A percentile compares a stretch with the other conserved stretches of the same genome.
These are phyloP conservation scores for Cladosporium sp. DNA, from an alignment of 2,329 filamentous ascomycete species.

Conservation along the genomic window DNA sequence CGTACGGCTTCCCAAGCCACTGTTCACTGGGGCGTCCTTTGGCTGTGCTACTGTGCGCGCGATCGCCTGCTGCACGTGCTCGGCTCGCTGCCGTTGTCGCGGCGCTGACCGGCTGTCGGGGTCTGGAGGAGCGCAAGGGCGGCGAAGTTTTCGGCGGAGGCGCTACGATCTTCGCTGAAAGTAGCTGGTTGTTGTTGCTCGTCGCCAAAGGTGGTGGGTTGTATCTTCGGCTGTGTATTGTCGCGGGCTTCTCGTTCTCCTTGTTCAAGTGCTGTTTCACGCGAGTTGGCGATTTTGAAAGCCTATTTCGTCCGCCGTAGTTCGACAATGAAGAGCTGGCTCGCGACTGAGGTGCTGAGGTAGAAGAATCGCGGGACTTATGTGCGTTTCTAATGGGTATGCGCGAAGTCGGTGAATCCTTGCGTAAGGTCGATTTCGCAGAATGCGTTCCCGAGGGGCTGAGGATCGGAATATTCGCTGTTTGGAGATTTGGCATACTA, in stretches of 20 bases:
- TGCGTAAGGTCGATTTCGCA: constrained; percentile 9
- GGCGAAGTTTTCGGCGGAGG: constrained; percentile 69
- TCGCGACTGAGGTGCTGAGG: constrained; percentile 22
- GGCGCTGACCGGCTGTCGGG: constrained; percentile 70
- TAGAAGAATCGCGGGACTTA: constrained; percentile 28
- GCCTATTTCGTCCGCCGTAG: constrained; percentile 17
- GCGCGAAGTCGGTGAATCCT: constrained; percentile 20
- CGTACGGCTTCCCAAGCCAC: constrained; percentile 70
- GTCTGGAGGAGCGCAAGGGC: constrained; percentile 70
- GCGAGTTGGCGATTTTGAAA: constrained; percentile 26
- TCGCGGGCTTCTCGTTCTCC: constrained; percentile 24
- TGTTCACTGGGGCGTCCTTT: constrained; percentile 42
- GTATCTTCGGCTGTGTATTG: constrained; percentile 29
- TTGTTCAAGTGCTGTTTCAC: constrained; percentile 18
- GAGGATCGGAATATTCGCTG: neutral
- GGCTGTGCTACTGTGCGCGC: constrained; percentile 20
- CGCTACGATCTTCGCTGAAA: constrained; percentile 68
- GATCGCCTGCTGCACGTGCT: constrained; percentile 48
- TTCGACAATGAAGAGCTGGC: constrained; percentile 25
- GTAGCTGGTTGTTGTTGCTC: constrained; percentile 21
- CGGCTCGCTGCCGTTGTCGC: constrained; percentile 67
- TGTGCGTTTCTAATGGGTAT: constrained; percentile 29
- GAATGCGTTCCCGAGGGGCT: neutral
- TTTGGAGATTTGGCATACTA: constrained; percentile 24
- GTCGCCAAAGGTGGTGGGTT: constrained; percentile 25